Evolutionary conservation across 1,139 yeast species (phyloP).

Genomic region (Geotrichum phurueaensis): DNA sequence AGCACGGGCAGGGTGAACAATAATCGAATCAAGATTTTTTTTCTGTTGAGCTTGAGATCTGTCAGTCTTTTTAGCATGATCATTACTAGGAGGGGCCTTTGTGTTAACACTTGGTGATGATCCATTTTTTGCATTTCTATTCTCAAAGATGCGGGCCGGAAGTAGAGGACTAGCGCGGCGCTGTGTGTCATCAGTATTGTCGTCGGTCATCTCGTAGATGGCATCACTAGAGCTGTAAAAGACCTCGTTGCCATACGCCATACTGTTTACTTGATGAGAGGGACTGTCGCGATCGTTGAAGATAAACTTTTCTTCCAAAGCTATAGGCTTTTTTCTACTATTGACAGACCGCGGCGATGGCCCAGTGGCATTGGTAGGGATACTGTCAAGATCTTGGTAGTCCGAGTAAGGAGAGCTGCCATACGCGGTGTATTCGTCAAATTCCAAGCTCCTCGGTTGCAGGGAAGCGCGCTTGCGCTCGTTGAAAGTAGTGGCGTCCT

Average conservation of each 20-base stretch:
- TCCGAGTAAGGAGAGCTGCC: constrained; percentile 1
- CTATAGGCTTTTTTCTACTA: background rate
- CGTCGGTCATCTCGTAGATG: background rate
- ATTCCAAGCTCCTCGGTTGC: background rate
- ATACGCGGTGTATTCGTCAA: background rate
- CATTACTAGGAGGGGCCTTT: background rate
- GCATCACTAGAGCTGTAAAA: constrained; percentile 9
- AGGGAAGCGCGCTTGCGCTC: background rate
- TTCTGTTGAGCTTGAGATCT: background rate
- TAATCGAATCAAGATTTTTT: background rate
- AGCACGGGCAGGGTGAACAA: constrained; percentile 6
- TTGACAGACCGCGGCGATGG: background rate
- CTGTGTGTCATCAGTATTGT: background rate
- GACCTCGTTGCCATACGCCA: constrained; percentile 12
- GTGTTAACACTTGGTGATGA: background rate
- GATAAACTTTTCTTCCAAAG: background rate
- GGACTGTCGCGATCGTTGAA: background rate
- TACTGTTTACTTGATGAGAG: background rate
- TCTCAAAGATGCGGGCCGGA: constrained; percentile 4
- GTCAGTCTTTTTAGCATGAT: background rate
- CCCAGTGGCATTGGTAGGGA: background rate
- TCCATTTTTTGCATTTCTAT: background rate
- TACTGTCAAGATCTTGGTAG: background rate
- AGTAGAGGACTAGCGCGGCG: constrained; percentile 10
- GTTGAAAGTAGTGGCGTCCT: background rate